Conservation (phyloP, 2,329 filamentous ascomycete species). For the Aspergillus unguis region DNA sequence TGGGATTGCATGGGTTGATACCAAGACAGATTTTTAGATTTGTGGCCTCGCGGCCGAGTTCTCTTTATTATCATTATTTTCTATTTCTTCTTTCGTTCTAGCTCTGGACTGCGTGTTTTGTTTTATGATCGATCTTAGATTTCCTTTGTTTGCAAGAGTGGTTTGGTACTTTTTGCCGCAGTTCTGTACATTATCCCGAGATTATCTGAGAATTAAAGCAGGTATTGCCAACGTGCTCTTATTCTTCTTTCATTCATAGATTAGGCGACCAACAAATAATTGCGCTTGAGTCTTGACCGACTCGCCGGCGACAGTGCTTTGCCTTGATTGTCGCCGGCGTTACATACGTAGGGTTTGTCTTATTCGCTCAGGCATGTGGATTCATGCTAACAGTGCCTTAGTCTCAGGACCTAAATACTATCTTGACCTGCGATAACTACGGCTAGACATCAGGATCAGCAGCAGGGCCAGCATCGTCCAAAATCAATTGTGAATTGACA, state of each 20-base stretch:
- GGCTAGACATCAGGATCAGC: too few relatives aligned
- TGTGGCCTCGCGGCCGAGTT: slow-evolving; percentile 38
- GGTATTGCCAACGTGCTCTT: slow-evolving; percentile 9
- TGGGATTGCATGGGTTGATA: slow-evolving; percentile 40
- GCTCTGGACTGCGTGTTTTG: neutral
- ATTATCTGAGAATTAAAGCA: slow-evolving; percentile 17
- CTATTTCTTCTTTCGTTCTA: slow-evolving; percentile 16
- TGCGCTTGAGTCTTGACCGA: slow-evolving; percentile 4
- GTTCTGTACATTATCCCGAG: slow-evolving; percentile 16
- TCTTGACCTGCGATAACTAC: neutral
- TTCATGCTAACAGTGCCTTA: slow-evolving; percentile 13
- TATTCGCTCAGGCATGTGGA: slow-evolving; percentile 17
- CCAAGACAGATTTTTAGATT: slow-evolving; percentile 36
- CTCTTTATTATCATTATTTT: slow-evolving; percentile 20
- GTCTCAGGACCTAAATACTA: slow-evolving; percentile 2
- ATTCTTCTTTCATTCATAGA: slow-evolving; percentile 1
- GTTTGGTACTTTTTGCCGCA: slow-evolving; percentile 15
- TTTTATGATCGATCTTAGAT: slow-evolving; percentile 11
- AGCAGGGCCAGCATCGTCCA: too few relatives aligned
- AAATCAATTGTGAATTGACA: too few relatives aligned
- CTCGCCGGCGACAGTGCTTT: slow-evolving; percentile 11
- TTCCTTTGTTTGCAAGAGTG: slow-evolving; percentile 18
- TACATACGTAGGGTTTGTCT: slow-evolving; percentile 11
- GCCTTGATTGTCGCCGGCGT: slow-evolving; percentile 18
- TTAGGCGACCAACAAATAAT: slow-evolving; percentile 9